Percentiles rank a stretch among this genome's conserved stretches.
phyloP scores from a whole-genome alignment of 257 asterid genomes.

The Capsicum baccatum region DNA sequence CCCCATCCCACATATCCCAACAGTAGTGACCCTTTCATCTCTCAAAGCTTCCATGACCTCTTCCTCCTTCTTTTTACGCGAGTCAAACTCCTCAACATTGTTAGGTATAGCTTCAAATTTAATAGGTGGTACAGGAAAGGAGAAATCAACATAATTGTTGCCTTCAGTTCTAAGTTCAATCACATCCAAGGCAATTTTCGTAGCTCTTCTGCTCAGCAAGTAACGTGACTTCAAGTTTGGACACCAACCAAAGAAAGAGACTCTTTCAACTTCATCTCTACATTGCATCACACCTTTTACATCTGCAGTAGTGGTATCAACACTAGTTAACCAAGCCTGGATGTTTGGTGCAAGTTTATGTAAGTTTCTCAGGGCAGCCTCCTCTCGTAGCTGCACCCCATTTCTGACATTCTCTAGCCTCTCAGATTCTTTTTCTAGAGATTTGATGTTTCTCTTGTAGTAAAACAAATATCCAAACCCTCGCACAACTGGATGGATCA shows the following conservation, averaged over 20 bases:
- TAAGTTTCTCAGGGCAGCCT: conserved; percentile 1
- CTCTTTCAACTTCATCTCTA: background rate
- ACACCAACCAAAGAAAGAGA: background rate
- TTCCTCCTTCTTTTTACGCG: conserved; percentile 19
- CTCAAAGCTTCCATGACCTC: conserved; percentile 27
- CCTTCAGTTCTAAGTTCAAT: background rate
- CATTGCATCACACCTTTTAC: background rate
- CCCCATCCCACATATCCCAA: conserved; percentile 25
- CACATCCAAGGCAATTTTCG: background rate
- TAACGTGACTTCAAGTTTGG: conserved; percentile 19
- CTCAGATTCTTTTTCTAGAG: background rate
- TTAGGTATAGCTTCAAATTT: background rate
- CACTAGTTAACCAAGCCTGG: background rate
- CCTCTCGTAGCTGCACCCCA: background rate
- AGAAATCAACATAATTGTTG: background rate
- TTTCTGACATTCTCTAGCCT: conserved; percentile 2
- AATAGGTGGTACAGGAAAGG: background rate
- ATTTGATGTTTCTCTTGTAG: conserved; percentile 6
- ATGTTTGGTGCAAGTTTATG: background rate
- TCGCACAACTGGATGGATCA: background rate
- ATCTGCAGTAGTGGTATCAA: background rate
- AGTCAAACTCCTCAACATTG: background rate
- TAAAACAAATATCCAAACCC: background rate
- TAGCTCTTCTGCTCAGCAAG: background rate
- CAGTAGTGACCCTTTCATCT: background rate